phyloP scores from a whole-genome alignment of 768 basidiomycete genomes.

The Mycena filopes region DNA sequence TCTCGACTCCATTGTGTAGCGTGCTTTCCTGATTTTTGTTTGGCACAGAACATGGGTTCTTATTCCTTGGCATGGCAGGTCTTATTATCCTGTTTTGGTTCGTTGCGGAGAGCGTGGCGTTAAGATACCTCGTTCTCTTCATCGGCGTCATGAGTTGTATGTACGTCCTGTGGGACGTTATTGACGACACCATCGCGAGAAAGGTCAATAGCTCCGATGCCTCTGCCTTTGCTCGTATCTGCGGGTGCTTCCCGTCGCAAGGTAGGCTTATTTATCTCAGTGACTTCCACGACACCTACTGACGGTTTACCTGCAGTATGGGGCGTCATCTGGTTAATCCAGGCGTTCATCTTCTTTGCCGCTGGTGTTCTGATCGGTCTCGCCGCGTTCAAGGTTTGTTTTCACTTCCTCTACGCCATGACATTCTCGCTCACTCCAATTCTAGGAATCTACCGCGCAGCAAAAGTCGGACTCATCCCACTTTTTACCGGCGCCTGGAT shows the following conservation, averaged over 20 bases:
- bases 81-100: slow-evolving; percentile 89
- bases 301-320: slow-evolving; percentile 63
- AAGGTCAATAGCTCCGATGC: slow-evolving; percentile 92
- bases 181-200: slow-evolving; percentile 86
- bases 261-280: slow-evolving; percentile 64
- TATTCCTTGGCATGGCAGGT: slow-evolving; percentile 81
- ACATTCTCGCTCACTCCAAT: not conserved
- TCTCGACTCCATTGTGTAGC: not conserved
- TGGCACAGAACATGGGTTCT: slow-evolving; percentile 75
- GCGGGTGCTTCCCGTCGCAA: slow-evolving; percentile 87
- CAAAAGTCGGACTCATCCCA: slow-evolving; percentile 57
- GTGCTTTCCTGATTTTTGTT: not conserved
- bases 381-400: slow-evolving; percentile 81
- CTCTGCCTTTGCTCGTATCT: slow-evolving; percentile 83
- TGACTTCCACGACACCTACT: slow-evolving; percentile 8
- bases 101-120: slow-evolving; percentile 74
- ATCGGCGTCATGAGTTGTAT: slow-evolving; percentile 89
- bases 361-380: slow-evolving; percentile 82
- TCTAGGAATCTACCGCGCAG: slow-evolving; percentile 71
- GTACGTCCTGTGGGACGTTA: slow-evolving; percentile 90
- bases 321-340: slow-evolving; percentile 89
- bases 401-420: not conserved
- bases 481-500: slow-evolving; percentile 71
- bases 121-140: slow-evolving; percentile 86
- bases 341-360: slow-evolving; percentile 80